Evolutionary conservation across 2,329 filamentous ascomycete genomes (phyloP).

Genomic region (Penicillium palitans): DNA sequence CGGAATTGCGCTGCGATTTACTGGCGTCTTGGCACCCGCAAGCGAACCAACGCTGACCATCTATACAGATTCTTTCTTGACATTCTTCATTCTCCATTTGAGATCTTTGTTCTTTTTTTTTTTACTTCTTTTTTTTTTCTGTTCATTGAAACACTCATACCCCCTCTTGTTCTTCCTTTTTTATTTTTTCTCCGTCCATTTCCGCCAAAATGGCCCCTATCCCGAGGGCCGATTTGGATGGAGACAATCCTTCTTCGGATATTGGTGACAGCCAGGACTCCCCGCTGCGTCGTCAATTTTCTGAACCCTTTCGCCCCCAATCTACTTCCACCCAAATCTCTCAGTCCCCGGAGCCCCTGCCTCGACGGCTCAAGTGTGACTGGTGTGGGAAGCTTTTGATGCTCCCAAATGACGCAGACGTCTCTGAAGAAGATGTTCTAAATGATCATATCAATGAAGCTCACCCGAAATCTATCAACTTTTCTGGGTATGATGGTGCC

Average conservation of each 20-base stretch:
- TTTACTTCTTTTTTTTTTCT: background rate
- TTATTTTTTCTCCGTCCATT: background rate
- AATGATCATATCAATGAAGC: conserved; percentile 36
- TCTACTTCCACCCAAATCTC: conserved; percentile 40
- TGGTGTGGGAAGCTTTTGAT: conserved; percentile 41
- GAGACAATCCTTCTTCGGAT: conserved; percentile 40
- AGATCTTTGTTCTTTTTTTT: conserved; percentile 3
- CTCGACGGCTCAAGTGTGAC: conserved; percentile 34
- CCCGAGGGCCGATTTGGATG: conserved; percentile 37
- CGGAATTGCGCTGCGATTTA: conserved; percentile 21
- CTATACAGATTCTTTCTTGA: conserved; percentile 27
- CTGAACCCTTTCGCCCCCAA: conserved; percentile 37
- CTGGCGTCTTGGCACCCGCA: conserved; percentile 37
- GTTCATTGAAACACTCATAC: background rate
- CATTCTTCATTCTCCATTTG: conserved; percentile 12
- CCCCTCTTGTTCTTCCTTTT: conserved; percentile 5
- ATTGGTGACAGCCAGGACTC: conserved; percentile 40
- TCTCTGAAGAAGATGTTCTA: conserved; percentile 31
- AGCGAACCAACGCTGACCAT: conserved; percentile 38
- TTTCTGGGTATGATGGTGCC: conserved; percentile 16
- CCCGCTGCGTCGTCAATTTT: conserved; percentile 41
- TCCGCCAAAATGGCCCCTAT: conserved; percentile 34
- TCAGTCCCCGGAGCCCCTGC: conserved; percentile 34
- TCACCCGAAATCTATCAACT: conserved; percentile 35
- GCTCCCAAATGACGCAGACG: conserved; percentile 23